Evolutionary conservation across 2,329 filamentous ascomycete species (phyloP), one percentile per base, ranked within the genome.

Genomic region (Fusarium acutatum): DNA sequence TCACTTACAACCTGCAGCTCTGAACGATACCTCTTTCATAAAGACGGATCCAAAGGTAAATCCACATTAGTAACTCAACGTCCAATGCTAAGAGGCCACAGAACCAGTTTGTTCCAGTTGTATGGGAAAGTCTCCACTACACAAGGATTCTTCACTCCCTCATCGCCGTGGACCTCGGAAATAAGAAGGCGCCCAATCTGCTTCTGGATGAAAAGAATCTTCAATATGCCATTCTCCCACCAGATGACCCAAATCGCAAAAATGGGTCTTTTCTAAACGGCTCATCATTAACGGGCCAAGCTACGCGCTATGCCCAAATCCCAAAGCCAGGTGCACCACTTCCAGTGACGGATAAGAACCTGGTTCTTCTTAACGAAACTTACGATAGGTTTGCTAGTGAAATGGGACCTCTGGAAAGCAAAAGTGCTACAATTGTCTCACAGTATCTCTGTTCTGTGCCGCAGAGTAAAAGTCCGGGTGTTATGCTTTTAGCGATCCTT

Each of bases 361-460:
- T 72, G 15, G 54, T 56, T 3, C 41, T 62, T 10, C 58, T 73
- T 7, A 63, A 73, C 34, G 65, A 72, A 18, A 54, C 52, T 8
- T 72, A 66, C 17, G 40, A 44, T 3, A 35, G 28, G 6, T 72
- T 72, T 10, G 35, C 14, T 2, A 26, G 44, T 12, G 38, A 63
- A 7, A 72, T 60, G 28, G 71, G 65, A 1, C 24, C 71, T 0
- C 37, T 72, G 0, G 24, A 13, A 10, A 61, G 46, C 5, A 40
- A 38, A 4, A 58, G 67, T 4, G 26, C 69, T 1, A 72, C 65
- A 2, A 64, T 73, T 11, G 71, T 66, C 15, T 47, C 59, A 7
- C 69, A 72, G 24, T 73, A 72, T 49, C 50, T 73, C 9, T 73
- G 71, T 6, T 69, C 65, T 18, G 60, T 72, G 11, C 71, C 71